These are phyloP conservation scores for Lentinula sp. DNA, from an alignment of 768 basidiomycete species.

Conservation along the genomic window DNA sequence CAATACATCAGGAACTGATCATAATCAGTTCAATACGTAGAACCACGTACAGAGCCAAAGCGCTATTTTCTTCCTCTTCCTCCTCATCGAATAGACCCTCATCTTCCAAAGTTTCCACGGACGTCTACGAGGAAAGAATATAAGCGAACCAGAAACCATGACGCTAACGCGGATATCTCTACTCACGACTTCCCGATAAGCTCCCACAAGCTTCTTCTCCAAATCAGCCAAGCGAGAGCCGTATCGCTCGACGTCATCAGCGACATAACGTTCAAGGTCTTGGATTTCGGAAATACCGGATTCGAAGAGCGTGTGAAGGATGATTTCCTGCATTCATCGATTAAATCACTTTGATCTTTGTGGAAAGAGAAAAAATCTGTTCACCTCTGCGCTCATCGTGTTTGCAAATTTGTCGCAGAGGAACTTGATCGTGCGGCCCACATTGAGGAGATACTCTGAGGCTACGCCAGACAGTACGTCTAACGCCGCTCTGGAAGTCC, in stretches of 20 bases:
- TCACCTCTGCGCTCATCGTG: slow-evolving; percentile 82
- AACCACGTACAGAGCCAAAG: slow-evolving; percentile 32
- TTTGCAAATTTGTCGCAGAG: slow-evolving; percentile 74
- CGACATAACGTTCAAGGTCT: slow-evolving; percentile 82
- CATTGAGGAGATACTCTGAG: slow-evolving; percentile 76
- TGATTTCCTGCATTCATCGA: slow-evolving; percentile 66
- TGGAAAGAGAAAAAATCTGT: slow-evolving; percentile 13
- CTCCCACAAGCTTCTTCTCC: slow-evolving; percentile 80
- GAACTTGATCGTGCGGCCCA: slow-evolving; percentile 82
- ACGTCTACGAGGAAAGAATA: slow-evolving; percentile 20
- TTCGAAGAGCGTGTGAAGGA: slow-evolving; percentile 87
- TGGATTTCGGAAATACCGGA: slow-evolving; percentile 74
- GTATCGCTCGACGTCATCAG: slow-evolving; percentile 83
- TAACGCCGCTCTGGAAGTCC: slow-evolving; percentile 68
- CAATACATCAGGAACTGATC: background rate
- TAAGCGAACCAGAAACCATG: background rate
- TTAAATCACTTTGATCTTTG: background rate
- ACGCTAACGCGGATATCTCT: background rate
- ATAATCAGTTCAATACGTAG: background rate
- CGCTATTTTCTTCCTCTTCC: slow-evolving; percentile 37
- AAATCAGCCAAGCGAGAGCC: slow-evolving; percentile 71
- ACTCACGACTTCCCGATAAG: slow-evolving; percentile 77
- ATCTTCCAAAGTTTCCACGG: slow-evolving; percentile 41
- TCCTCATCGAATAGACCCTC: slow-evolving; percentile 48
- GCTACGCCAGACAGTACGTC: slow-evolving; percentile 75